Conservation (phyloP, 345 rosid genomes). For the Gossypium australe region DNA sequence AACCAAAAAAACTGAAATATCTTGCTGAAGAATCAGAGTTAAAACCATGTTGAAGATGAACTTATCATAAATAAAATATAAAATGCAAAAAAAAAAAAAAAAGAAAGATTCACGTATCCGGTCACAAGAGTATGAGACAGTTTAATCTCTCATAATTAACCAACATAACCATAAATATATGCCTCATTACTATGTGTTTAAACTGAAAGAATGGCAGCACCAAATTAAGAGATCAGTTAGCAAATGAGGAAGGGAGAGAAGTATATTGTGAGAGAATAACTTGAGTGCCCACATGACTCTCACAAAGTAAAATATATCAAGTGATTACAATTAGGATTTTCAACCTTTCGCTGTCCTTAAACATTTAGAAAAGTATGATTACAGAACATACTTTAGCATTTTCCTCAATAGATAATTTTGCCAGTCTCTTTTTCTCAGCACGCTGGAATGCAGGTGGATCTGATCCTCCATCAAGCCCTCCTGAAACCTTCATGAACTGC, state of each 20-base stretch:
- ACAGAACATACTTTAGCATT: conserved; percentile 31
- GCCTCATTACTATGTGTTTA: neutral
- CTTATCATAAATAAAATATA: neutral
- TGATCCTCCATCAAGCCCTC: conserved; percentile 83
- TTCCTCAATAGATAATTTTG: conserved; percentile 35
- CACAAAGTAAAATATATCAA: neutral
- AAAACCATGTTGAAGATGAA: neutral
- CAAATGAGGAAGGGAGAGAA: neutral
- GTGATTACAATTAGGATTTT: neutral
- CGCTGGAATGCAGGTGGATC: conserved; percentile 91
- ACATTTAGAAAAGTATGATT: conserved; percentile 7
- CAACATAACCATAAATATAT: neutral
- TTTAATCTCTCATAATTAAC: neutral
- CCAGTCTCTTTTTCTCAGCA: conserved; percentile 68
- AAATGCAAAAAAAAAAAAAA: neutral
- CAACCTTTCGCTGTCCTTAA: neutral
- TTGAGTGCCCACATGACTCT: neutral
- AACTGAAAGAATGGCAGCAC: neutral
- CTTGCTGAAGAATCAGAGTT: neutral
- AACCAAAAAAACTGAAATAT: neutral
- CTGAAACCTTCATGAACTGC: conserved; percentile 59
- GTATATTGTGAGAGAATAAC: neutral
- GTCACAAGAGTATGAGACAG: neutral
- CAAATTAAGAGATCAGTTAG: neutral
- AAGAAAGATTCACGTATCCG: too few species aligned